Percentiles rank a stretch among this genome's conserved stretches.
phyloP scores from a whole-genome alignment of 371 early-diverging fungal species.

The Apophysomyces trapeziformis region DNA sequence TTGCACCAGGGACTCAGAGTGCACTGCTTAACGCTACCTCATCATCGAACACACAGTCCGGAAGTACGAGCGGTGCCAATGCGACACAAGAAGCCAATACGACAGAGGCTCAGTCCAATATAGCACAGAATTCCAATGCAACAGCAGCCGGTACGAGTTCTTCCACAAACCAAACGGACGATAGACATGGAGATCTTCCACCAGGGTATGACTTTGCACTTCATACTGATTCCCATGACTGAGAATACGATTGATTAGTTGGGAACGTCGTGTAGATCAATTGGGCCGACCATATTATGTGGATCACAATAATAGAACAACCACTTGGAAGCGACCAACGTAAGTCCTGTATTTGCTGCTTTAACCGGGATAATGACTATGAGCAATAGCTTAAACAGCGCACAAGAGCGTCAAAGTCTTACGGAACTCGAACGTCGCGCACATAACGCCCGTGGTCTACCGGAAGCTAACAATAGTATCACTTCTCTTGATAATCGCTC shows the following conservation, averaged over 20 bases:
- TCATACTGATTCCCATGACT: not conserved
- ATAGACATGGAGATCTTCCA: slow-evolving; percentile 67
- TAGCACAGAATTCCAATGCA: slow-evolving; percentile 14
- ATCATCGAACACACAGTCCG: slow-evolving; percentile 15
- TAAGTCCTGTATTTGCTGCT: slow-evolving; percentile 19
- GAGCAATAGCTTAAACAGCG: slow-evolving; percentile 40
- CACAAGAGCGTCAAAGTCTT: slow-evolving; percentile 56
- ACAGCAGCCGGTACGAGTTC: slow-evolving; percentile 20
- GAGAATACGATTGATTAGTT: slow-evolving; percentile 38
- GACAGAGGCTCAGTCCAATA: not conserved
- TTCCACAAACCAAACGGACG: slow-evolving; percentile 17
- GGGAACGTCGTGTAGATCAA: slow-evolving; percentile 75
- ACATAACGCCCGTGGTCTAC: slow-evolving; percentile 81
- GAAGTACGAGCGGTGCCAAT: slow-evolving; percentile 11
- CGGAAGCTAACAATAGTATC: slow-evolving; percentile 52
- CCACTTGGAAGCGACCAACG: slow-evolving; percentile 76
- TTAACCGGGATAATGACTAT: slow-evolving; percentile 9
- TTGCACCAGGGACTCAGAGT: slow-evolving; percentile 37
- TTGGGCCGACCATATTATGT: slow-evolving; percentile 74
- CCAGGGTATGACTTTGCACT: slow-evolving; percentile 54
- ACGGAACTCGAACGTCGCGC: slow-evolving; percentile 77
- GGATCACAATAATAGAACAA: slow-evolving; percentile 72
- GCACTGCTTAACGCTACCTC: slow-evolving; percentile 27
- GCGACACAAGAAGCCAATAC: not conserved
- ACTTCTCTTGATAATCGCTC: slow-evolving; percentile 29